Percentiles rank a stretch among this genome's conserved stretches.
phyloP scores from a whole-genome alignment of 257 asterid species.

The Paulownia fortunei region DNA sequence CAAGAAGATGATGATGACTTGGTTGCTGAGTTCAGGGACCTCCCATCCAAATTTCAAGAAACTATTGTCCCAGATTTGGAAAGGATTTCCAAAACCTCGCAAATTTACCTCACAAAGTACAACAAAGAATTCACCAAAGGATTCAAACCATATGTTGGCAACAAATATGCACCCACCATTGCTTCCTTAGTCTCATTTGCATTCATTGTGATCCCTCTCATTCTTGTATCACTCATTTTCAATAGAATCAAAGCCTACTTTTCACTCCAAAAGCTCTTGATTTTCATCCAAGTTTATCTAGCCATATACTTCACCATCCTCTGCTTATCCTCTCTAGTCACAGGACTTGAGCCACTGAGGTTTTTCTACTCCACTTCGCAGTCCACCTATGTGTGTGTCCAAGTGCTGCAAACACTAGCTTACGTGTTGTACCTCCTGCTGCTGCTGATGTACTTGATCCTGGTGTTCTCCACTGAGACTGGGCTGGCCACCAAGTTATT shows the following conservation, averaged over 20 bases:
- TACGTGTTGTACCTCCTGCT: conserved; percentile 88
- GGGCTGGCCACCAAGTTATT: conserved; percentile 58
- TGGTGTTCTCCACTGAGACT: conserved; percentile 79
- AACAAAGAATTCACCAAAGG: conserved; percentile 79
- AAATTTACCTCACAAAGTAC: conserved; percentile 60
- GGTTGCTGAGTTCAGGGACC: conserved; percentile 64
- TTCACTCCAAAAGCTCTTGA: conserved; percentile 78
- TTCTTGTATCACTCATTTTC: conserved; percentile 80
- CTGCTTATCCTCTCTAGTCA: conserved; percentile 62
- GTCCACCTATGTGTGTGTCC: conserved; percentile 83
- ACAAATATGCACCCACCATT: conserved; percentile 75
- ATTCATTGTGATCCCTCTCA: conserved; percentile 71
- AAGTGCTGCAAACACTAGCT: conserved; percentile 67
- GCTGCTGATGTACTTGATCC: conserved; percentile 78
- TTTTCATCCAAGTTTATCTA: conserved; percentile 81
- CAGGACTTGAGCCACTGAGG: conserved; percentile 88
- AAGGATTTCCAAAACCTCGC: conserved; percentile 71
- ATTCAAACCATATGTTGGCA: conserved; percentile 84
- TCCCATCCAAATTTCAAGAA: conserved; percentile 83
- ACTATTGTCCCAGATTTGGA: conserved; percentile 80
- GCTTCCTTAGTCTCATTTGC: conserved; percentile 73
- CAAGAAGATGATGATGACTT: conserved; percentile 56
- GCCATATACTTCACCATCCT: conserved; percentile 87
- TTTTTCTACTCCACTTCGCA: conserved; percentile 86
- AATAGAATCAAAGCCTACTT: conserved; percentile 74